Conservation (phyloP, 345 rosid species). For the Psidium guajava region DNA sequence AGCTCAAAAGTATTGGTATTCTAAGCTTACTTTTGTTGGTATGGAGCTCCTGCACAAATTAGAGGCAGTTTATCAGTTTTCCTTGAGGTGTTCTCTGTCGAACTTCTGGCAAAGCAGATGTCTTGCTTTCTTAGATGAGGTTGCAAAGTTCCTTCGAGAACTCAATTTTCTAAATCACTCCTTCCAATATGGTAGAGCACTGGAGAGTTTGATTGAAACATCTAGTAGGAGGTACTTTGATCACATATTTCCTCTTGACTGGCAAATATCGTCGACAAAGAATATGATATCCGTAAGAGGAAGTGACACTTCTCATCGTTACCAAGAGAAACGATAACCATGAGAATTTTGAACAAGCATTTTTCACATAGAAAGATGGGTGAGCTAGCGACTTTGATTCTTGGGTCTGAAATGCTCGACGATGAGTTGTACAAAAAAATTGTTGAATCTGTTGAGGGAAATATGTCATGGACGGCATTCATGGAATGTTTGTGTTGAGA, state of each 20-base stretch:
- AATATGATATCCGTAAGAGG: constrained; percentile 21
- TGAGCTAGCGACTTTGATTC: constrained; percentile 15
- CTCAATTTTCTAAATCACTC: not conserved
- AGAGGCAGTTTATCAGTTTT: constrained; percentile 2
- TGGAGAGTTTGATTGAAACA: constrained; percentile 1
- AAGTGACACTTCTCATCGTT: constrained; percentile 8
- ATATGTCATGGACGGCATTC: constrained; percentile 20
- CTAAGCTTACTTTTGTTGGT: constrained; percentile 26
- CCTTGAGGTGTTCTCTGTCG: constrained; percentile 3
- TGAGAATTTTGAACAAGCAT: not conserved
- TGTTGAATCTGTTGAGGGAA: not conserved
- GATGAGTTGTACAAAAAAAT: not conserved
- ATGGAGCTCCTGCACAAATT: constrained; percentile 18
- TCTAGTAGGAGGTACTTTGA: constrained; percentile 5
- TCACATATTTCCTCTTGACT: constrained; percentile 24
- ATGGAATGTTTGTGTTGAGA: constrained; percentile 1
- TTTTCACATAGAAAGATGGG: constrained; percentile 32
- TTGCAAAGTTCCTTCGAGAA: constrained; percentile 18
- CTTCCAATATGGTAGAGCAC: not conserved
- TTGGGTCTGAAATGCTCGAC: constrained; percentile 19
- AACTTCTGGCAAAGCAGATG: constrained; percentile 7
- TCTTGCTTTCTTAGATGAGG: constrained; percentile 13
- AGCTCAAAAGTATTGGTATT: constrained; percentile 23
- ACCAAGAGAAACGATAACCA: constrained; percentile 7
- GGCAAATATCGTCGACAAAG: constrained; percentile 13